Conservation (phyloP, 148 eudicot species). For the Camellia sinensis region DNA sequence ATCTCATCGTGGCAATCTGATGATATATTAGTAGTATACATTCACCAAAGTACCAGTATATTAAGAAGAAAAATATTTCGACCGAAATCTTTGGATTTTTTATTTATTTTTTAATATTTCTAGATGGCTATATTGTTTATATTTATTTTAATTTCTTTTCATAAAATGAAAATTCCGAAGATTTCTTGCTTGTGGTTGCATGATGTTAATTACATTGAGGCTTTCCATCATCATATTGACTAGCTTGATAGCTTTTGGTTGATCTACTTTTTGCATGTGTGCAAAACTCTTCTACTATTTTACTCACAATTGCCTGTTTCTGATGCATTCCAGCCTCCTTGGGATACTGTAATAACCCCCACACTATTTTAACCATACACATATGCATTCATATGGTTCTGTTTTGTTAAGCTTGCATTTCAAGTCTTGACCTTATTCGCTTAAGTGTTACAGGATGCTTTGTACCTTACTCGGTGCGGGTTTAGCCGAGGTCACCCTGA, state of each 20-base stretch:
- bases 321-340: constrained; percentile 71
- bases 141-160: neutral
- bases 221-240: neutral
- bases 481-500: too few relatives aligned
- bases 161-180: neutral
- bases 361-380: too few relatives aligned
- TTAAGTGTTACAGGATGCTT: too few relatives aligned
- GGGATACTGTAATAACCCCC: too few relatives aligned
- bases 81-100: neutral
- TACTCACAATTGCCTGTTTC: constrained; percentile 12
- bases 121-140: neutral
- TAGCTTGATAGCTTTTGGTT: neutral
- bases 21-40: neutral
- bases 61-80: neutral
- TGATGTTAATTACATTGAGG: neutral
- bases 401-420: too few relatives aligned
- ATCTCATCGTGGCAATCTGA: neutral
- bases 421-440: too few relatives aligned
- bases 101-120: neutral
- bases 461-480: too few relatives aligned
- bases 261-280: neutral
- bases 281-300: neutral
- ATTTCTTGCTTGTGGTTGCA: neutral
- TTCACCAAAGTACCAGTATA: neutral
- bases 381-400: too few relatives aligned